Percentiles rank a stretch among this genome's conserved stretches.
phyloP scores from a whole-genome alignment of 768 basidiomycete genomes.

The Stropharia rugosoannulata region DNA sequence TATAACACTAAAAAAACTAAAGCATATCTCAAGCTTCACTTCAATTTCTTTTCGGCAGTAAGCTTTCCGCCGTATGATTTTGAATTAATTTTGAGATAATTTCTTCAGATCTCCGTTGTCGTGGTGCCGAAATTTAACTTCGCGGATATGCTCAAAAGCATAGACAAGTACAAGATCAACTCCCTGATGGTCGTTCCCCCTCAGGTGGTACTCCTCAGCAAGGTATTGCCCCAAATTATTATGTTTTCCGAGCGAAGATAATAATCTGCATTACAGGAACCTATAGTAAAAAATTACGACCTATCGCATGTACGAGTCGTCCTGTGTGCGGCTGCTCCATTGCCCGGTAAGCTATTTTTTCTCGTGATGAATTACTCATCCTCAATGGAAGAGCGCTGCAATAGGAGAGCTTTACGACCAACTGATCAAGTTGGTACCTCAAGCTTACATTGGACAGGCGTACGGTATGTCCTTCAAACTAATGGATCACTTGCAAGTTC shows the following conservation, averaged over 20 bases:
- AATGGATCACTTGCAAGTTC: background rate
- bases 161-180: slow-evolving; percentile 9
- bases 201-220: slow-evolving; percentile 5
- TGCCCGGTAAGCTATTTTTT: background rate
- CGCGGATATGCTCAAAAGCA: slow-evolving; percentile 11
- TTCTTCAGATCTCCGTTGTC: slow-evolving; percentile 4
- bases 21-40: slow-evolving; percentile 1
- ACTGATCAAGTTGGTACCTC: slow-evolving; percentile 5
- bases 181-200: slow-evolving; percentile 9
- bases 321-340: slow-evolving; percentile 5
- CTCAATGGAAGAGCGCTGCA: background rate
- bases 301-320: slow-evolving; percentile 3
- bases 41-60: slow-evolving; percentile 10
- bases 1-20: background rate
- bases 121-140: slow-evolving; percentile 11
- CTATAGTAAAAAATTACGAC: slow-evolving; percentile 9
- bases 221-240: background rate
- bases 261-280: background rate
- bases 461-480: background rate
- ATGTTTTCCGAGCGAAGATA: background rate
- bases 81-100: background rate
- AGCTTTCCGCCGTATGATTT: background rate
- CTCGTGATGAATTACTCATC: too few relatives aligned
- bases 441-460: slow-evolving; percentile 5
- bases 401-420: slow-evolving; percentile 9